Percentiles rank a stretch among this genome's conserved stretches.
Evolutionary conservation across 2,329 filamentous ascomycete genomes (phyloP).

Genomic region (Clarireedia homoeocarpa): DNA sequence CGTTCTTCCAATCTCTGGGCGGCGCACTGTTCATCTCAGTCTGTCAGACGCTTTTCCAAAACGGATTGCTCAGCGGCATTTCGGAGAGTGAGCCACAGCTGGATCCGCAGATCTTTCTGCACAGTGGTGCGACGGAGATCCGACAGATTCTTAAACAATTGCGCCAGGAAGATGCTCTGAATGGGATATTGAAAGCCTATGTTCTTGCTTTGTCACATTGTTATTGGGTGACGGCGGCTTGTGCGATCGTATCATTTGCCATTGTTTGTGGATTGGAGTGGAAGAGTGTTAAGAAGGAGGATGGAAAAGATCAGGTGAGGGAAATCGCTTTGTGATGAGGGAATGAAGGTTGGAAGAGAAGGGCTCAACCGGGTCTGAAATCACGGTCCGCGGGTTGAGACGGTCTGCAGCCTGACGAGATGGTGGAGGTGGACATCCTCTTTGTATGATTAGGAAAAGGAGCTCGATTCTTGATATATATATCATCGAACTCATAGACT

Average conservation of each 20-base stretch:
- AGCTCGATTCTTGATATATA: too few relatives aligned
- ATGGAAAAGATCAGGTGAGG: conserved; percentile 14
- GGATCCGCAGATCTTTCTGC: conserved; percentile 41
- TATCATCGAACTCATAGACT: too few relatives aligned
- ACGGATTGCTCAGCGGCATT: conserved; percentile 49
- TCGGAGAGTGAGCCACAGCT: conserved; percentile 36
- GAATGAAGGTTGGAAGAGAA: neutral
- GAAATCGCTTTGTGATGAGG: neutral
- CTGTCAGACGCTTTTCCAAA: conserved; percentile 59
- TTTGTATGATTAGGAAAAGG: too few relatives aligned
- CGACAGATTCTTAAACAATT: conserved; percentile 36
- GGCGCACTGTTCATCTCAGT: conserved; percentile 59
- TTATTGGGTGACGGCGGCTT: conserved; percentile 45
- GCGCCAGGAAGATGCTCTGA: conserved; percentile 35
- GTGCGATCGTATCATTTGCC: conserved; percentile 39
- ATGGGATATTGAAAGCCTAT: conserved; percentile 44
- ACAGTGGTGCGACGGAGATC: conserved; percentile 45
- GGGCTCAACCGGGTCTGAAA: too few relatives aligned
- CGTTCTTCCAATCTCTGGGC: conserved; percentile 58
- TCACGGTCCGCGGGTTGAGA: too few relatives aligned
- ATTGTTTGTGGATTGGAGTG: conserved; percentile 39
- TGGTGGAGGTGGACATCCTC: too few relatives aligned
- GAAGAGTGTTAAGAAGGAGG: conserved; percentile 44
- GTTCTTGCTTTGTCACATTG: conserved; percentile 45
- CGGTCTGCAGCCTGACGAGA: too few relatives aligned